Percentiles rank a stretch among this genome's conserved stretches.
Conservation (phyloP, 2,329 filamentous ascomycete species). For the Aspergillus uvarum region DNA sequence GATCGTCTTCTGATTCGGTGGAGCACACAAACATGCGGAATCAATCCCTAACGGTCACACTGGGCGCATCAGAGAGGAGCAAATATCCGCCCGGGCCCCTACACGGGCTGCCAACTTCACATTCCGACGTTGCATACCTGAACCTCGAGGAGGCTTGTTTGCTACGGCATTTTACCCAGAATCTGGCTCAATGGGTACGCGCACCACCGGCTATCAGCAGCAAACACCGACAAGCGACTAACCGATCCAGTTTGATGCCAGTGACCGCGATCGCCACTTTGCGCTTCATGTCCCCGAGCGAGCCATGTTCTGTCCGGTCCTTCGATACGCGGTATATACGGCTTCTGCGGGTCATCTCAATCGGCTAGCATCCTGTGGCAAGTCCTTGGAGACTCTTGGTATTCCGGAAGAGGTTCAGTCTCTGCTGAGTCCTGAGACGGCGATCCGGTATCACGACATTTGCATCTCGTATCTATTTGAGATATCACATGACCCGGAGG, state of each 20-base stretch:
- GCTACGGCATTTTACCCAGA: constrained; percentile 9
- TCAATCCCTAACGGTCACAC: no score
- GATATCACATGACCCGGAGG: constrained; percentile 34
- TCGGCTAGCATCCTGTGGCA: not conserved
- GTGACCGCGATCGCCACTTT: constrained; percentile 11
- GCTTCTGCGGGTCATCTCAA: constrained; percentile 9
- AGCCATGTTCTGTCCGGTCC: constrained; percentile 7
- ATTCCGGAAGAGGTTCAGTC: not conserved
- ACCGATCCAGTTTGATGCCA: constrained; percentile 6
- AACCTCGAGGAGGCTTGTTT: constrained; percentile 8
- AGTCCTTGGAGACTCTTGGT: not conserved
- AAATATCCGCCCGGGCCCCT: constrained; percentile 2
- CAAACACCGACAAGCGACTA: not conserved
- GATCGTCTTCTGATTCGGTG: no score
- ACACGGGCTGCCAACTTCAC: constrained; percentile 3
- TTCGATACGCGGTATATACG: constrained; percentile 8
- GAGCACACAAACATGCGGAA: no score
- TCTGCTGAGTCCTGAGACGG: not conserved
- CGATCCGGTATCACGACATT: constrained; percentile 9
- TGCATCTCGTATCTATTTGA: constrained; percentile 23
- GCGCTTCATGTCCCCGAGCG: constrained; percentile 5
- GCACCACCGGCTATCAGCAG: not conserved
- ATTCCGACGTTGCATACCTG: constrained; percentile 4
- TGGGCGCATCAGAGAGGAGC: not conserved
- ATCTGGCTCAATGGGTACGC: constrained; percentile 2